Conservation (phyloP, 257 asterid genomes). For the Cinchona pubescens region DNA sequence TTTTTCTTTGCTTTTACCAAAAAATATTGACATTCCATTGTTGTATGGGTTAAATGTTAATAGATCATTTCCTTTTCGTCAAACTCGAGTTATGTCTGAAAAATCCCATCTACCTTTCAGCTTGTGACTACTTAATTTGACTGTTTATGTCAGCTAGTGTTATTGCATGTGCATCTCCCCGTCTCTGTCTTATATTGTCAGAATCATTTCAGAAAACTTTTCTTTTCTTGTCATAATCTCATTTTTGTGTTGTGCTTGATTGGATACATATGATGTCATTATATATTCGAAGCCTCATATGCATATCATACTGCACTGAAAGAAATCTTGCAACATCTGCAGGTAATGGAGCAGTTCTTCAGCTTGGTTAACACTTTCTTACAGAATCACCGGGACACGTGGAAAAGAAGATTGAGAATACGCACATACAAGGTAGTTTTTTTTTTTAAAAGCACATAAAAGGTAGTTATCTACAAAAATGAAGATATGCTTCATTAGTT, state of each 20-base stretch:
- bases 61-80: not conserved
- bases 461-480: slow-evolving; percentile 41
- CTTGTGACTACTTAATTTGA: not conserved
- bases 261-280: not conserved
- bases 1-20: not conserved
- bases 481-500: not conserved
- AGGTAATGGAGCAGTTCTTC: slow-evolving; percentile 99
- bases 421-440: too few species aligned
- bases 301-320: not conserved
- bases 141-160: not conserved
- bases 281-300: not conserved
- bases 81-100: not conserved
- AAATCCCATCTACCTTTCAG: not conserved
- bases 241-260: not conserved
- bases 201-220: not conserved
- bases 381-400: slow-evolving; percentile 83
- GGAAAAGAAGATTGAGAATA: slow-evolving; percentile 82
- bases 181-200: not conserved
- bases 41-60: not conserved
- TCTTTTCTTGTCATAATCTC: not conserved
- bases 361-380: slow-evolving; percentile 91
- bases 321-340: slow-evolving; percentile 21
- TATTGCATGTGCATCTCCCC: not conserved
- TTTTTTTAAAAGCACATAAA: too few species aligned
- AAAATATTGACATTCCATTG: not conserved